Base-by-base conservation (phyloP, 352 stramenopile species). In the Phytophthora europaea region DNA sequence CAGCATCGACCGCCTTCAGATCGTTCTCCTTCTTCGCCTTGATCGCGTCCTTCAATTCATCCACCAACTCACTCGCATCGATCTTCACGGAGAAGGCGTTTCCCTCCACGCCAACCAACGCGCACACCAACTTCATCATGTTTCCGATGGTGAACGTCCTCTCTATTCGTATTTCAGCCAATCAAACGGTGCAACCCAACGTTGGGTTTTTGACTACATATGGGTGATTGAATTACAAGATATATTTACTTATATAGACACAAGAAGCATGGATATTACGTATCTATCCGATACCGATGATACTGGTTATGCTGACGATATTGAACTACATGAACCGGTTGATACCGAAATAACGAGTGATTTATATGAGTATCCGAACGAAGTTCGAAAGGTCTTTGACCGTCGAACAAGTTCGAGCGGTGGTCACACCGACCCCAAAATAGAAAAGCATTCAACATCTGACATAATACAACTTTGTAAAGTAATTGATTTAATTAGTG, bases 281-380 rank as follows among this genome's bases (percentile, higher is more conserved):
- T 51, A 51, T 51, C 45, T 51, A 51, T 51, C 45, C 45, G 45
- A 51, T 51, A 51, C 45, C 45, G 45, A 51, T 51, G 45, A 51
- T 51, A 51, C 45, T 48, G 40, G 40, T 48, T 48, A 48, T 48
- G 40, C 15, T 48, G 40, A 48, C 0, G 40, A 48, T 48, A 9
- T n/a, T 9, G 3, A 48, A 7, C 40, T n/a, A 5, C 2, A 48
- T 15, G 40, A 9, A 48, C 40, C 40, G 40, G 40, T 48, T 16
- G 3, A 48, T 48, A 48, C 40, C 40, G 40, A 48, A 48, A 48
- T 48, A 48, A 15, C 40, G 3, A 48, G 40, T 48, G 40, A 48
- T 8, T 48, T 48, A 48, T 48, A 48, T 48, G 40, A 48, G 40
- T 48, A 48, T n/a, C 16, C 38, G 38, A 47, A 47, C 31, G 31